These are phyloP conservation scores for Trametes elegans DNA, from an alignment of 768 basidiomycete genomes.

Conservation along the genomic window DNA sequence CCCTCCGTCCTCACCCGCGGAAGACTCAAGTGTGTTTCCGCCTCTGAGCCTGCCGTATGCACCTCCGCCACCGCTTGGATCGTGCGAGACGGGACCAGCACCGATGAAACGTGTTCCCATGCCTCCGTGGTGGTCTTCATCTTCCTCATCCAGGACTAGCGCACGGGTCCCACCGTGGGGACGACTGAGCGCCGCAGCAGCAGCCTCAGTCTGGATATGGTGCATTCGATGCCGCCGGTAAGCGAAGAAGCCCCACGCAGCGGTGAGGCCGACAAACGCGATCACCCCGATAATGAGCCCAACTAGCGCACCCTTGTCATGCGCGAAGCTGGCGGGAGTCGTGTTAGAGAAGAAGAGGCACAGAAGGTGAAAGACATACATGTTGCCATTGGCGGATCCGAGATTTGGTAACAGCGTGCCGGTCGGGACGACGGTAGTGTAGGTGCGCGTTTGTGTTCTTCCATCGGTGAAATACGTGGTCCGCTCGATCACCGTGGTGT, in stretches of 20 bases:
- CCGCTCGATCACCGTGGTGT: constrained; percentile 14
- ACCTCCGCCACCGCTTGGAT: not conserved
- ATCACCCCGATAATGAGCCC: constrained; percentile 24
- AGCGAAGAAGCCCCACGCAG: constrained; percentile 20
- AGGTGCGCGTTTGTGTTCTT: constrained; percentile 10
- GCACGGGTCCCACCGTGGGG: constrained; percentile 4
- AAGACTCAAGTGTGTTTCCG: constrained; percentile 10
- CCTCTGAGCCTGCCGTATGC: constrained; percentile 18
- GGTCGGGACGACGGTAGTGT: constrained; percentile 20
- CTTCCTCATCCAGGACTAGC: constrained; percentile 18
- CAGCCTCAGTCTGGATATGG: constrained; percentile 18
- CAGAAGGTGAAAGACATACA: constrained; percentile 11
- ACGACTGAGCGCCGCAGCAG: constrained; percentile 16
- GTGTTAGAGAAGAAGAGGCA: not conserved
- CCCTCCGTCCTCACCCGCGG: not conserved
- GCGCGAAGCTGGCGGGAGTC: constrained; percentile 17
- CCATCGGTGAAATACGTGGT: constrained; percentile 20
- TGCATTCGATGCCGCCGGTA: constrained; percentile 23
- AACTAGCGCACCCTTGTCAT: constrained; percentile 25
- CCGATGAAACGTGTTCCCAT: constrained; percentile 12
- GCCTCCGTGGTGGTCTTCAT: constrained; percentile 8
- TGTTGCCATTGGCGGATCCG: constrained; percentile 1
- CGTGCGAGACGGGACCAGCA: constrained; percentile 1
- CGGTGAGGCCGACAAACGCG: constrained; percentile 21
- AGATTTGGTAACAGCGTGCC: constrained; percentile 25